These are phyloP conservation scores for Fraxinus platypoda DNA, from an alignment of 305 asterid species.

Conservation along the genomic window DNA sequence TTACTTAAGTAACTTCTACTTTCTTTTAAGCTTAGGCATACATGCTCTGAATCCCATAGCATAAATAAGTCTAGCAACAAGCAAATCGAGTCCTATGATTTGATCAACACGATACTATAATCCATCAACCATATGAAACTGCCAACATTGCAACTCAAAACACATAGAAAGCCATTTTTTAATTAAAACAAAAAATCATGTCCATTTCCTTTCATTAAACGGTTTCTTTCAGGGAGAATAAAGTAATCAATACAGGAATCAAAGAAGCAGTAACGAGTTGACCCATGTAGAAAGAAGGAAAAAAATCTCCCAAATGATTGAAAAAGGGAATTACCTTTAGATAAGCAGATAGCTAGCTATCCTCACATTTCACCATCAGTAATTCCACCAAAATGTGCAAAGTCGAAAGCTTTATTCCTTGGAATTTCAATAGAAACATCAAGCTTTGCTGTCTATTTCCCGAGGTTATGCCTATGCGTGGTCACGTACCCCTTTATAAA, in stretches of 20 bases:
- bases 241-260: constrained; percentile 22
- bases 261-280: constrained; percentile 21
- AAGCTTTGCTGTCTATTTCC: constrained; percentile 27
- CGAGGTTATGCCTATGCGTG: constrained; percentile 31
- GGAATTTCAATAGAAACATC: constrained; percentile 26
- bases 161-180: neutral
- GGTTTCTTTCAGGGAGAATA: constrained; percentile 24
- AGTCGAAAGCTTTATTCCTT: constrained; percentile 44
- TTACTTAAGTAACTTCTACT: neutral
- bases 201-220: neutral
- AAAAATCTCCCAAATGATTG: constrained; percentile 30
- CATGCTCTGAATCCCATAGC: neutral
- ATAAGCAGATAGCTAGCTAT: constrained; percentile 23
- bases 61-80: neutral
- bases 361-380: constrained; percentile 27
- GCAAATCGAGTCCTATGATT: neutral
- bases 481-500: constrained; percentile 38
- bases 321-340: constrained; percentile 27
- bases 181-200: constrained; percentile 16
- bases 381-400: constrained; percentile 35
- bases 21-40: neutral
- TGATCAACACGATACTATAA: neutral
- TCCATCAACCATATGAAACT: neutral
- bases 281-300: constrained; percentile 9
- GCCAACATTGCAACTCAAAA: constrained; percentile 2